Percentiles rank a stretch among this genome's conserved stretches.
Conservation (phyloP, 345 rosid genomes). For the Gossypioides kirkii region DNA sequence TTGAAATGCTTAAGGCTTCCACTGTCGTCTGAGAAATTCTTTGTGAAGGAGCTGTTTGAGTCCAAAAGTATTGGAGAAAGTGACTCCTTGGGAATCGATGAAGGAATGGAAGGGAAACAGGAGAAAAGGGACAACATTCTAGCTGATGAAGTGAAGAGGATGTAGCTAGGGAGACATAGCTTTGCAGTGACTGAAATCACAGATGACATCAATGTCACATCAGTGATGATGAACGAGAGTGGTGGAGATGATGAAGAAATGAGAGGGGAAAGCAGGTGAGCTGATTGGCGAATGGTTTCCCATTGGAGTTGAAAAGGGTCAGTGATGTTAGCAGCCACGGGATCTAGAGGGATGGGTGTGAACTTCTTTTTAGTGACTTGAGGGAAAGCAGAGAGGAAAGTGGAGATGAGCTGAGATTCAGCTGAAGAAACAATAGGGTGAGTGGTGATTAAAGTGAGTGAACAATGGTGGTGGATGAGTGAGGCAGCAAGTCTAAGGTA, state of each 20-base stretch:
- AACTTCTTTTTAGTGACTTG: conserved; percentile 24
- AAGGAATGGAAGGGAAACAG: background rate
- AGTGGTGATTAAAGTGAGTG: conserved; percentile 31
- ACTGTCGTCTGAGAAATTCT: conserved; percentile 6
- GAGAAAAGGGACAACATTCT: conserved; percentile 24
- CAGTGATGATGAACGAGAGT: conserved; percentile 26
- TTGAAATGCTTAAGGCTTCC: conserved; percentile 4
- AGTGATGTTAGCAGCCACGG: background rate
- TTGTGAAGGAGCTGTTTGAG: conserved; percentile 15
- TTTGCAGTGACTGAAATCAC: conserved; percentile 17
- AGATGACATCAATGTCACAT: conserved; percentile 20
- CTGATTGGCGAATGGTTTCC: conserved; percentile 30
- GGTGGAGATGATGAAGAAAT: conserved; percentile 24
- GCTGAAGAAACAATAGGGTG: conserved; percentile 28
- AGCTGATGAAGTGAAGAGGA: conserved; percentile 27
- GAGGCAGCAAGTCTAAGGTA: conserved; percentile 32
- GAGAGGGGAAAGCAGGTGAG: conserved; percentile 30
- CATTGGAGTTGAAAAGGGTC: conserved; percentile 39
- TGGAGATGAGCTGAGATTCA: conserved; percentile 24
- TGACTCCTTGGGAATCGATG: conserved; percentile 24
- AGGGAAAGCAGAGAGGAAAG: conserved; percentile 25
- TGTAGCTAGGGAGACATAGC: conserved; percentile 26
- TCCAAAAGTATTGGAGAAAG: conserved; percentile 27
- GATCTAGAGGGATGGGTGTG: conserved; percentile 23
- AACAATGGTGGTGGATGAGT: conserved; percentile 17